Evolutionary conservation across 1,284 basidiomycete species (phyloP).

Genomic region (Cutaneotrichosporon mucoides): DNA sequence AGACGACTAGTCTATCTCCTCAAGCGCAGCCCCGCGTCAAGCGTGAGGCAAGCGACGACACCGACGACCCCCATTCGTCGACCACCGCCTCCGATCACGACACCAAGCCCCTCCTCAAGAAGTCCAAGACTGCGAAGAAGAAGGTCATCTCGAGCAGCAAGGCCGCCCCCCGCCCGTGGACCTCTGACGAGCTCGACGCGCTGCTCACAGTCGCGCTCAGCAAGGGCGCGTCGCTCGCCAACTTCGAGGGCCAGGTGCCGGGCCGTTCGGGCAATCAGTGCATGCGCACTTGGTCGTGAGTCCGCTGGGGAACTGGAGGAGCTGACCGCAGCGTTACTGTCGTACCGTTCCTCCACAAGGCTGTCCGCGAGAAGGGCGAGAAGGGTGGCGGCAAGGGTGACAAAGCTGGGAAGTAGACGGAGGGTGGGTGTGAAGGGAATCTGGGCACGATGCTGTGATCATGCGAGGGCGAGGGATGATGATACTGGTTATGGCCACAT

Average conservation of each 20-base stretch:
- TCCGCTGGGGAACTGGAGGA: background rate
- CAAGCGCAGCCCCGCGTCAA: background rate
- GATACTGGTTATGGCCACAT: too few species aligned
- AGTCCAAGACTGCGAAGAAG: background rate
- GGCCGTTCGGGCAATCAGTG: conserved; percentile 10
- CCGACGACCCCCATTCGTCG: background rate
- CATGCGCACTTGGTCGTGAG: conserved; percentile 14
- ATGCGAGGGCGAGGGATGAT: too few species aligned
- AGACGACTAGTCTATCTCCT: too few species aligned
- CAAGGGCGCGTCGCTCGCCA: background rate
- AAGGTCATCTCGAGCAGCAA: background rate
- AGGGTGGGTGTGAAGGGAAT: background rate
- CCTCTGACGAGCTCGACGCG: conserved; percentile 7
- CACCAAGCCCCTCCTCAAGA: background rate
- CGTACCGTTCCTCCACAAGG: conserved; percentile 6
- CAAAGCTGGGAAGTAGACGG: background rate
- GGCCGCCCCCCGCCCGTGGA: conserved; percentile 3
- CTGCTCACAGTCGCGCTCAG: conserved; percentile 5
- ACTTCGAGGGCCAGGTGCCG: conserved; percentile 11
- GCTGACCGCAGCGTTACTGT: conserved; percentile 7
- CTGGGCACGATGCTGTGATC: too few species aligned
- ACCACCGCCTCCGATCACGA: background rate
- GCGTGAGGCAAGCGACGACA: background rate
- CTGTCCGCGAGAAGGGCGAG: conserved; percentile 1
- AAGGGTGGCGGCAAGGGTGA: background rate